Percentiles rank a stretch among this genome's conserved stretches.
Conservation (phyloP, 768 basidiomycete species). For the Boletus pseudopeckii region DNA sequence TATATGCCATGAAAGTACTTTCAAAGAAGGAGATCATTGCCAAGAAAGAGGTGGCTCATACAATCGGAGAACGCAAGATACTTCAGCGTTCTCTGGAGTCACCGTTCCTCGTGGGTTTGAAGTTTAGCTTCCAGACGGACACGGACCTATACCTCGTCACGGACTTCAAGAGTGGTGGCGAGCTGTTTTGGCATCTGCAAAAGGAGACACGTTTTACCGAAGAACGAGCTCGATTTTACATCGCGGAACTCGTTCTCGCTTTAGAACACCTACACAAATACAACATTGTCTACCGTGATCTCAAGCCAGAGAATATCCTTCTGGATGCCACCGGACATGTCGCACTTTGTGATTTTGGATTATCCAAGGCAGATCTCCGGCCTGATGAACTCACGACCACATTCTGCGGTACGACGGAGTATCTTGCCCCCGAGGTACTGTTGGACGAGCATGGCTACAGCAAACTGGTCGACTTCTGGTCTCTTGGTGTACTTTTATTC, state of each 20-base stretch:
- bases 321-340: constrained; percentile 98
- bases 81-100: constrained; percentile 89
- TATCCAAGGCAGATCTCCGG: constrained; percentile 93
- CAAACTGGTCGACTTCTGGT: constrained; percentile 99
- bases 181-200: constrained; percentile 98
- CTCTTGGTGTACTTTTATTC: constrained; percentile 90
- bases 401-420: constrained; percentile 98
- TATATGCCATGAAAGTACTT: constrained; percentile 99
- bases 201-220: constrained; percentile 92
- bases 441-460: constrained; percentile 98
- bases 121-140: constrained; percentile 98
- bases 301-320: constrained; percentile 98
- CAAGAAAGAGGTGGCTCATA: constrained; percentile 99
- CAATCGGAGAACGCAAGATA: constrained; percentile 99
- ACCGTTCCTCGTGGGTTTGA: constrained; percentile 96
- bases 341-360: constrained; percentile 96
- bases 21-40: constrained; percentile 99
- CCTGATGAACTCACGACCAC: constrained; percentile 97
- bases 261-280: constrained; percentile 97
- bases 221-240: constrained; percentile 92
- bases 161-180: constrained; percentile 98
- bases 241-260: constrained; percentile 92
- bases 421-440: constrained; percentile 97
- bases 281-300: constrained; percentile 92
- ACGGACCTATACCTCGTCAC: constrained; percentile 94